These are phyloP conservation scores for Sporobolomyces phaffii DNA, from an alignment of 768 basidiomycete genomes.

Conservation along the genomic window DNA sequence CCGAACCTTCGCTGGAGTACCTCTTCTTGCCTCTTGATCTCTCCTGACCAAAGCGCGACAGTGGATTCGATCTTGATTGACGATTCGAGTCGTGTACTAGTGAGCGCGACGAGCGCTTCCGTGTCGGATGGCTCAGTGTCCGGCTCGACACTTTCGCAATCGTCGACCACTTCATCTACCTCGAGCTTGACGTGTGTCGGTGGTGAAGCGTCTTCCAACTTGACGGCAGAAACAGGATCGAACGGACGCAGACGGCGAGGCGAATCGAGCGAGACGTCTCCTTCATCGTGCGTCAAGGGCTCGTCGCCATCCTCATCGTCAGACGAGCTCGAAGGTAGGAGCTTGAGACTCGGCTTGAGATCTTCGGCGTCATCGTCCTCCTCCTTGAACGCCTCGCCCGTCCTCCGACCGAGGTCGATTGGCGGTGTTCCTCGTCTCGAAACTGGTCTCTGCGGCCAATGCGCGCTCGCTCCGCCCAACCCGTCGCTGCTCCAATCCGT, in stretches of 20 bases:
- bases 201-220: no score
- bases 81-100: not conserved
- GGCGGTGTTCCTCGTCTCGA: no score
- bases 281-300: no score
- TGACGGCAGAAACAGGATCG: no score
- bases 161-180: not conserved
- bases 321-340: no score
- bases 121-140: conserved; percentile 17
- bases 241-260: no score
- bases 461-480: not conserved
- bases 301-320: no score
- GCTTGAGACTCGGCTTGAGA: not conserved
- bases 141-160: conserved; percentile 18
- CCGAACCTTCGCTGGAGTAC: not conserved
- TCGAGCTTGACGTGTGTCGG: not conserved
- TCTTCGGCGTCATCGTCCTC: not conserved
- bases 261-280: no score
- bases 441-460: no score
- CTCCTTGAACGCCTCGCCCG: not conserved
- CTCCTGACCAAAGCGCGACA: not conserved
- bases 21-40: not conserved
- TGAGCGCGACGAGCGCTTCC: not conserved
- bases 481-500: conserved; percentile 20
- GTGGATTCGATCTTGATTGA: not conserved
- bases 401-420: no score